Conservation (phyloP, 768 basidiomycete species). For the Pulveroboletus sp. region DNA sequence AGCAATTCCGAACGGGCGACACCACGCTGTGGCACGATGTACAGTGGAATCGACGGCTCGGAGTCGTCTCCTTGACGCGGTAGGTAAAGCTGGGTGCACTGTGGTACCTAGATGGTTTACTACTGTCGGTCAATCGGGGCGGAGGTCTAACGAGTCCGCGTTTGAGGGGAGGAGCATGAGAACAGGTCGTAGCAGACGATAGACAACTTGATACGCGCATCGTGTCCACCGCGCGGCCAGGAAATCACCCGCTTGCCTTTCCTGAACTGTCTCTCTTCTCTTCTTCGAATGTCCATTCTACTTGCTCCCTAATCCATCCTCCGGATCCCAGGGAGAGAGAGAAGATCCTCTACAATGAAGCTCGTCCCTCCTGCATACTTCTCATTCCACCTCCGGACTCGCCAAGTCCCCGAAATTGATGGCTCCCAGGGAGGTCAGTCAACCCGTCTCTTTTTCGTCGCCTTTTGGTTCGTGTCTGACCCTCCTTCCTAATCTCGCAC, state of each 20-base stretch:
- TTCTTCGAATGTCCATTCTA: neutral
- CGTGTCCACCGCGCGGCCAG: slow-evolving; percentile 3
- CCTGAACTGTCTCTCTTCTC: neutral
- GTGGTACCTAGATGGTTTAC: no score
- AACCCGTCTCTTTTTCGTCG: neutral
- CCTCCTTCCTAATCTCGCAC: neutral
- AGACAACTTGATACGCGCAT: neutral
- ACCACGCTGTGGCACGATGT: no score
- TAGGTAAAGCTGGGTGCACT: no score
- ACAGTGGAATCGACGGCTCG: no score
- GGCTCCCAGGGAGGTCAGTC: slow-evolving; percentile 47
- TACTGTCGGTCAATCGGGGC: no score
- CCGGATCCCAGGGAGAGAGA: neutral
- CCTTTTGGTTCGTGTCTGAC: neutral
- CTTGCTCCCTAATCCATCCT: neutral
- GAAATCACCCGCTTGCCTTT: neutral
- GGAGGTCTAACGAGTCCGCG: no score
- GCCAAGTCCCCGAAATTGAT: slow-evolving; percentile 43
- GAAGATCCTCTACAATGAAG: neutral
- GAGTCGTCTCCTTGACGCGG: no score
- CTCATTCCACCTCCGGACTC: slow-evolving; percentile 5
- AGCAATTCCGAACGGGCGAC: no score
- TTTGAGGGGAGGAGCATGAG: no score
- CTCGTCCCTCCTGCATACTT: neutral
- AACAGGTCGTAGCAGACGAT: no score